Evolutionary conservation across 2,329 filamentous ascomycete genomes (phyloP).

Genomic region (Cladosporium velox): DNA sequence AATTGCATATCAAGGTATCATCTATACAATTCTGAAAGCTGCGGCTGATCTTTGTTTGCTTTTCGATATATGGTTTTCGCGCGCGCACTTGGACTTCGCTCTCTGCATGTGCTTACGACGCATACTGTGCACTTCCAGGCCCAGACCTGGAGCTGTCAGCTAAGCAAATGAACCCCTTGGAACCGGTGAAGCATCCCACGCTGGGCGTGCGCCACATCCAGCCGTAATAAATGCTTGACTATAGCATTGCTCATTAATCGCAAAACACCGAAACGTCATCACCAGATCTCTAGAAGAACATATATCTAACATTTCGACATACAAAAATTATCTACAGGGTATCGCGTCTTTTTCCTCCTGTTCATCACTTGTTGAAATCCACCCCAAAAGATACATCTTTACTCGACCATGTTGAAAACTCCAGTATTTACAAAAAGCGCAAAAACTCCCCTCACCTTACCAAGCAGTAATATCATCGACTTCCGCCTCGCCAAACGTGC

Average conservation of each 20-base stretch:
- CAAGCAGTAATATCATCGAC: slow-evolving; percentile 95
- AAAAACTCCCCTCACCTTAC: slow-evolving; percentile 52
- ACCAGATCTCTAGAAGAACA: neutral
- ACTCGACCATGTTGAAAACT: neutral
- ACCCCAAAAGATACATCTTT: neutral
- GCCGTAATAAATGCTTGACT: neutral
- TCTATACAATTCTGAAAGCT: neutral
- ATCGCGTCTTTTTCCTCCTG: neutral
- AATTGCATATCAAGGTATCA: neutral
- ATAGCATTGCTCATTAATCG: neutral
- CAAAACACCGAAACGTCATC: neutral
- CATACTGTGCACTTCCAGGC: neutral
- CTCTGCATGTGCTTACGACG: neutral
- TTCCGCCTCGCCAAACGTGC: slow-evolving; percentile 92
- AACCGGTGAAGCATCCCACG: slow-evolving; percentile 4
- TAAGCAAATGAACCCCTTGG: neutral
- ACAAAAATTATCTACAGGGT: slow-evolving; percentile 4
- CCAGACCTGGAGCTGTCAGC: slow-evolving; percentile 1
- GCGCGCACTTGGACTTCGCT: neutral
- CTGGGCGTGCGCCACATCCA: neutral
- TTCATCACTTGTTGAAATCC: neutral
- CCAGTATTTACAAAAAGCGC: neutral
- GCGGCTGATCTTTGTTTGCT: neutral
- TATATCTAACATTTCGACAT: neutral
- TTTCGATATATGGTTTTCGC: neutral